Conservation (phyloP, 2,329 filamentous ascomycete species). For the Xylaria sp. region DNA sequence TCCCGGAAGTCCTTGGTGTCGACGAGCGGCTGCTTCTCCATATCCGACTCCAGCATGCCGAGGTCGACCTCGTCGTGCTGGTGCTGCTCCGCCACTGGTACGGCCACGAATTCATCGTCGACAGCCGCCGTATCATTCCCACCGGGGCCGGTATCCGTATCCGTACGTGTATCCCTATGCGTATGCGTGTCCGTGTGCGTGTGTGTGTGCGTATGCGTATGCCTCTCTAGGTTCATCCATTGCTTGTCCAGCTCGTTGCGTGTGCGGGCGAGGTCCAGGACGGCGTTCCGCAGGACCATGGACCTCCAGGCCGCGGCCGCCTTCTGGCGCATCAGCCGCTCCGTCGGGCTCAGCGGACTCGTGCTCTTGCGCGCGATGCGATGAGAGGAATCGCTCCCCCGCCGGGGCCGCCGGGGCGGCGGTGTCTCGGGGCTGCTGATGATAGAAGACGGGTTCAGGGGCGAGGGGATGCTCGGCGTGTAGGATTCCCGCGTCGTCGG, state of each 20-base stretch:
- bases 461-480: constrained; percentile 24
- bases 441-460: constrained; percentile 29
- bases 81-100: not conserved
- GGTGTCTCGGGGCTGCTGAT: constrained; percentile 12
- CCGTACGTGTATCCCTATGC: too few relatives aligned
- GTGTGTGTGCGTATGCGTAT: too few relatives aligned
- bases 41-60: constrained; percentile 9
- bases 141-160: too few relatives aligned
- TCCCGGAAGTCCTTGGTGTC: constrained; percentile 2
- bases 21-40: constrained; percentile 27
- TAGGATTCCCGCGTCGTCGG: constrained; percentile 17
- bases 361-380: constrained; percentile 15
- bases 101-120: not conserved
- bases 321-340: constrained; percentile 46
- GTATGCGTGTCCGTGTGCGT: too few relatives aligned
- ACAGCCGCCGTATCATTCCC: not conserved
- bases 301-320: constrained; percentile 46
- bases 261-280: not conserved
- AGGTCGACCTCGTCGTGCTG: constrained; percentile 7
- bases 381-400: constrained; percentile 5
- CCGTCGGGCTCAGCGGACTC: constrained; percentile 42
- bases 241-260: not conserved
- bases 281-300: constrained; percentile 33
- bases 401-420: constrained; percentile 6
- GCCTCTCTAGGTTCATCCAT: not conserved